Conservation (phyloP, 2,329 filamentous ascomycete species). For the Phaeosphaeriaceae sp. region DNA sequence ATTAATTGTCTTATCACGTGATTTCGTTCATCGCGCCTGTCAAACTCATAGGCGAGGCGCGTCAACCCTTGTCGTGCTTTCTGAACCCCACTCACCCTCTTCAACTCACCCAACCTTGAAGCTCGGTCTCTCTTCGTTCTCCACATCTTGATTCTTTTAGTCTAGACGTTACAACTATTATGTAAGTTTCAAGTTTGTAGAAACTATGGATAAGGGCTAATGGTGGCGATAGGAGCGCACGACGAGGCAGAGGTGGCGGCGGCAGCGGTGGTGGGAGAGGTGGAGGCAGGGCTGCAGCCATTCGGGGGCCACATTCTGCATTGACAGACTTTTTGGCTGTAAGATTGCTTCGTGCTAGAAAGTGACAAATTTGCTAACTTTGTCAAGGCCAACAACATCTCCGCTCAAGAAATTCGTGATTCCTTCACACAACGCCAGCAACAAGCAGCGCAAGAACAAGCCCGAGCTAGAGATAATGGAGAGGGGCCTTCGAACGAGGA, state of each 20-base stretch:
- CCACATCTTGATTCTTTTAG: no score
- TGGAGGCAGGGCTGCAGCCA: conserved; percentile 49
- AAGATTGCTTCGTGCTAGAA: conserved; percentile 35
- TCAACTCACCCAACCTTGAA: neutral
- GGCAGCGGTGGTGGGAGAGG: conserved; percentile 46
- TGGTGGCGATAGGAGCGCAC: conserved; percentile 37
- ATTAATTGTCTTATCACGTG: no score
- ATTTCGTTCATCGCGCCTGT: no score
- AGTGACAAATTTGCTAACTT: neutral
- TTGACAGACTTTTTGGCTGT: conserved; percentile 72
- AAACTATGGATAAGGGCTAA: conserved; percentile 14
- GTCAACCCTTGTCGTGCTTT: neutral
- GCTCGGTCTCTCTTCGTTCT: no score
- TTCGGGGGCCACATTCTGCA: conserved; percentile 68
- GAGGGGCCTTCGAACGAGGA: conserved; percentile 45
- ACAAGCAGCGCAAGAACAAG: conserved; percentile 53
- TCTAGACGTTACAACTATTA: neutral
- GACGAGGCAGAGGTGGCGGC: conserved; percentile 46
- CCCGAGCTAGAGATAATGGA: conserved; percentile 43
- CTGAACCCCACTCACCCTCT: neutral
- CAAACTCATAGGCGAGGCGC: no score
- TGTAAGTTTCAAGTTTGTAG: neutral
- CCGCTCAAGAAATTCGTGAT: conserved; percentile 66
- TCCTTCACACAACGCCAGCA: conserved; percentile 63
- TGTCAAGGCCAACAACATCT: conserved; percentile 73